phyloP scores from a whole-genome alignment of 2,329 filamentous ascomycete genomes.

The Sarocladiaceae sp. region DNA sequence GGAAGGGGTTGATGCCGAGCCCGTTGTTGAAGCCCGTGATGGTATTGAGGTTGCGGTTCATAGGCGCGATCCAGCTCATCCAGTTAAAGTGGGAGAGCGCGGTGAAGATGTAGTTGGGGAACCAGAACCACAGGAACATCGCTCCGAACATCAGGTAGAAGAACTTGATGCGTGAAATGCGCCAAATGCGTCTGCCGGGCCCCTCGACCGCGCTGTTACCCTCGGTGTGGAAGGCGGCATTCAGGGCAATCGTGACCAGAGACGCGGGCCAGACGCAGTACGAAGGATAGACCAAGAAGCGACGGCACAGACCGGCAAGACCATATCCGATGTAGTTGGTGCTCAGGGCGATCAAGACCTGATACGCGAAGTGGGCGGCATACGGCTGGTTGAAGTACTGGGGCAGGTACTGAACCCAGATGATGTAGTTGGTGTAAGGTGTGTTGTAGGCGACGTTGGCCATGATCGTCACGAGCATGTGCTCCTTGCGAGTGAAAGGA shows the following conservation, averaged over 20 bases:
- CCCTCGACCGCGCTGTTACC: constrained; percentile 34
- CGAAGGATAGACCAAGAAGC: constrained; percentile 52
- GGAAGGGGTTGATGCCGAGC: constrained; percentile 40
- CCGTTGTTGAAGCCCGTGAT: constrained; percentile 41
- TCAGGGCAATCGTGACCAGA: constrained; percentile 50
- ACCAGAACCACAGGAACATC: constrained; percentile 58
- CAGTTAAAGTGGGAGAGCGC: constrained; percentile 51
- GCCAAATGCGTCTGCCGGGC: constrained; percentile 39
- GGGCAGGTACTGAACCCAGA: constrained; percentile 49
- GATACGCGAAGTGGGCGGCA: constrained; percentile 47
- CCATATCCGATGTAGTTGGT: constrained; percentile 59
- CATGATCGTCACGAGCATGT: constrained; percentile 59
- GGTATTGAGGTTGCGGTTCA: constrained; percentile 36
- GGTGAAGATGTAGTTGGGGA: constrained; percentile 51
- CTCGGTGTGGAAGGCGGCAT: constrained; percentile 47
- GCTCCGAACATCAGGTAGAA: constrained; percentile 45
- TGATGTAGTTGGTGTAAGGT: constrained; percentile 52
- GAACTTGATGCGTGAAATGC: constrained; percentile 46
- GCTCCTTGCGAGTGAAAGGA: constrained; percentile 56
- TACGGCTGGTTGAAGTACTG: constrained; percentile 52
- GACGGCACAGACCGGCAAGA: constrained; percentile 48
- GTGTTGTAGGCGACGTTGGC: constrained; percentile 53
- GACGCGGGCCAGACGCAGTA: constrained; percentile 56
- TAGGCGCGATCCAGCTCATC: constrained; percentile 52
- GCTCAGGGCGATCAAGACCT: constrained; percentile 49